A percentile compares a stretch with the other conserved stretches of the same genome.
Conservation (phyloP, 208 protist species). For the Sergeia podlipaevii region DNA sequence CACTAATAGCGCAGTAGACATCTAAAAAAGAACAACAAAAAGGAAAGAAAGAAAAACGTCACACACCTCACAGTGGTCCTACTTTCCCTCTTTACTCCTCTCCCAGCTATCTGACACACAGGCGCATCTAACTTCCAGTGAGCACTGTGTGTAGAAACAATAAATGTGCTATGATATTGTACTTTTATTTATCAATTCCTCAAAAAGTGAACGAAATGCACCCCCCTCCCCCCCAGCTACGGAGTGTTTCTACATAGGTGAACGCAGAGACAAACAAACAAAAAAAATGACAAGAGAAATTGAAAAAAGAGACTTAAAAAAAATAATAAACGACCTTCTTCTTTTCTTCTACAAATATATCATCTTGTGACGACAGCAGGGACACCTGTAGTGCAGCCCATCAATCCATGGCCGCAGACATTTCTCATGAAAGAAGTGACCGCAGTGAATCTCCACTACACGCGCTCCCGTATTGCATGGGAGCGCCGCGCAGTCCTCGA, state of each 20-base stretch:
- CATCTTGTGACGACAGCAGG: slow-evolving; percentile 20
- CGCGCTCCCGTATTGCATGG: slow-evolving; percentile 3
- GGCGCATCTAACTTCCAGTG: too few species aligned
- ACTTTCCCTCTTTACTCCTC: too few species aligned
- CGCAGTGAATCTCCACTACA: slow-evolving; percentile 29
- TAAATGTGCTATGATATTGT: too few species aligned
- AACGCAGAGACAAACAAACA: too few species aligned
- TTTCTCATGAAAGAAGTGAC: slow-evolving; percentile 27
- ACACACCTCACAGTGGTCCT: neutral
- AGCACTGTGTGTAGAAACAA: too few species aligned
- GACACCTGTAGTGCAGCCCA: slow-evolving; percentile 15
- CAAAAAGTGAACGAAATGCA: too few species aligned
- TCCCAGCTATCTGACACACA: too few species aligned
- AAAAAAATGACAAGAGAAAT: slow-evolving; percentile 6
- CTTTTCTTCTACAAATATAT: neutral
- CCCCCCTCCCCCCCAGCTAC: too few species aligned
- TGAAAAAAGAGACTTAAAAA: slow-evolving; percentile 9
- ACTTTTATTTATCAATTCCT: too few species aligned
- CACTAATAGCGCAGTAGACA: too few species aligned
- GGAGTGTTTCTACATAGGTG: too few species aligned
- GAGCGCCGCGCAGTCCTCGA: slow-evolving; percentile 11
- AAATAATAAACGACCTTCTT: neutral
- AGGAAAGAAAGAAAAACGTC: slow-evolving; percentile 9
- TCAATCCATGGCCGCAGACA: slow-evolving; percentile 37
- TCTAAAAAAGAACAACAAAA: slow-evolving; percentile 13